Percentiles rank a stretch among this genome's conserved stretches.
Evolutionary conservation across 768 basidiomycete genomes (phyloP).

Genomic region (Amanita inopinata): DNA sequence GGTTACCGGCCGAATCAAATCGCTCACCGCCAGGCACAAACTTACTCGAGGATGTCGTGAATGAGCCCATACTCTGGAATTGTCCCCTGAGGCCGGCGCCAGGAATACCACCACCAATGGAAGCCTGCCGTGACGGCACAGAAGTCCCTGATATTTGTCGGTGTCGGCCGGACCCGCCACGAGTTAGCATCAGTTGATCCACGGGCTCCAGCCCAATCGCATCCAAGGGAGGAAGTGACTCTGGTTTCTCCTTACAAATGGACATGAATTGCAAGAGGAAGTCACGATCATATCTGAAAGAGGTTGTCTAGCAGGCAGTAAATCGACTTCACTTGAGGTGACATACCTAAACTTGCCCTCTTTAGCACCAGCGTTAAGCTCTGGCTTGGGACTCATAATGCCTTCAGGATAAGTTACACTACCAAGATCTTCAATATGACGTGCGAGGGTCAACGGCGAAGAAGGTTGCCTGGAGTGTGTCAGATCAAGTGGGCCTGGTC

Average conservation of each 20-base stretch:
- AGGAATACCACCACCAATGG: constrained; percentile 32
- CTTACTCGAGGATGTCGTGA: constrained; percentile 43
- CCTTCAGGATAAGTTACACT: constrained; percentile 76
- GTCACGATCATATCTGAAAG: constrained; percentile 82
- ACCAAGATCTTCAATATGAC: constrained; percentile 75
- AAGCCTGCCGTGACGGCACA: constrained; percentile 35
- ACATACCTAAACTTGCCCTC: constrained; percentile 82
- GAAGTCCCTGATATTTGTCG: constrained; percentile 35
- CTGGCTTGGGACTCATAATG: constrained; percentile 70
- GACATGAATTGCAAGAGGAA: constrained; percentile 97
- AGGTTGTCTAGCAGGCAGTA: background rate
- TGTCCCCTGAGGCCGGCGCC: constrained; percentile 25
- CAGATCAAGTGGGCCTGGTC: constrained; percentile 71
- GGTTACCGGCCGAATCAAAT: constrained; percentile 31
- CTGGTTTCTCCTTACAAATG: constrained; percentile 92
- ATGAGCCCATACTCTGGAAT: constrained; percentile 58
- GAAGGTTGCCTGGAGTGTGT: constrained; percentile 43
- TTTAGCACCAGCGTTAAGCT: constrained; percentile 76
- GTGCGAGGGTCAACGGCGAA: constrained; percentile 72
- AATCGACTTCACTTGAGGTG: background rate
- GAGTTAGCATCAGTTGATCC: constrained; percentile 46
- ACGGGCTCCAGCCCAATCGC: constrained; percentile 84
- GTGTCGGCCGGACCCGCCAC: constrained; percentile 59
- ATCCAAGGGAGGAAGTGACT: constrained; percentile 79
- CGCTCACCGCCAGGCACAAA: constrained; percentile 60